Conservation (phyloP, 441 rosid species). For the Aquilaria agallochum region DNA sequence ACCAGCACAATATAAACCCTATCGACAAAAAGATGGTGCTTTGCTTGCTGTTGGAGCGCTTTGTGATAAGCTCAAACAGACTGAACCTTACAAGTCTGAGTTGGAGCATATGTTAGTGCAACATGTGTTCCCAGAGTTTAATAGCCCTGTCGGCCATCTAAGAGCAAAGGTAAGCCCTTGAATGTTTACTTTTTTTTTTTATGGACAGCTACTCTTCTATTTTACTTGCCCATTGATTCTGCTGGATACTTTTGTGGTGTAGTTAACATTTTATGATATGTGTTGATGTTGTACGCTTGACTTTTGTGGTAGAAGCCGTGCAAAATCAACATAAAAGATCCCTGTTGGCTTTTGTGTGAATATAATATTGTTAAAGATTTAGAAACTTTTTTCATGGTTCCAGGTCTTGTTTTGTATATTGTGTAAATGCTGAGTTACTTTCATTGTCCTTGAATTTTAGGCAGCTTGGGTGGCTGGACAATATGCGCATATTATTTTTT, state of each 20-base stretch:
- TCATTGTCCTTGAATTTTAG: slow-evolving; percentile 35
- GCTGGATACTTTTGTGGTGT: slow-evolving; percentile 7
- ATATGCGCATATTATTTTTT: slow-evolving; percentile 82
- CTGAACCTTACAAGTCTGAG: slow-evolving; percentile 94
- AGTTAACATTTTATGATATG: too few species aligned
- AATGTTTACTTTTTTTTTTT: neutral
- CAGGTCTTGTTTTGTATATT: too few species aligned
- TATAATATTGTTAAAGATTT: too few species aligned
- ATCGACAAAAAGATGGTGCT: slow-evolving; percentile 77
- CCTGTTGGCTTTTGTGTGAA: too few species aligned
- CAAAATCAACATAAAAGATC: too few species aligned
- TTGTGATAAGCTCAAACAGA: slow-evolving; percentile 95
- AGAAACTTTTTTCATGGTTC: too few species aligned
- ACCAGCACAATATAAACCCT: slow-evolving; percentile 48
- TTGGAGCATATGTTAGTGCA: slow-evolving; percentile 95
- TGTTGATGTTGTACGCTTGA: too few species aligned
- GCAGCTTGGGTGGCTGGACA: slow-evolving; percentile 99
- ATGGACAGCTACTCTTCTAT: neutral
- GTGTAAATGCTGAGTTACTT: too few species aligned
- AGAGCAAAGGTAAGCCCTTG: slow-evolving; percentile 75
- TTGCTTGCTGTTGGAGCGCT: slow-evolving; percentile 90
- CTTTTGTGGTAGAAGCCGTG: too few species aligned
- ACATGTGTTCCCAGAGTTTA: slow-evolving; percentile 97
- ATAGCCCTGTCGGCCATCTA: slow-evolving; percentile 92
- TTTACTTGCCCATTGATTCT: neutral